These are phyloP conservation scores for Crithidia brevicula DNA, from an alignment of 208 protist genomes.

Conservation along the genomic window DNA sequence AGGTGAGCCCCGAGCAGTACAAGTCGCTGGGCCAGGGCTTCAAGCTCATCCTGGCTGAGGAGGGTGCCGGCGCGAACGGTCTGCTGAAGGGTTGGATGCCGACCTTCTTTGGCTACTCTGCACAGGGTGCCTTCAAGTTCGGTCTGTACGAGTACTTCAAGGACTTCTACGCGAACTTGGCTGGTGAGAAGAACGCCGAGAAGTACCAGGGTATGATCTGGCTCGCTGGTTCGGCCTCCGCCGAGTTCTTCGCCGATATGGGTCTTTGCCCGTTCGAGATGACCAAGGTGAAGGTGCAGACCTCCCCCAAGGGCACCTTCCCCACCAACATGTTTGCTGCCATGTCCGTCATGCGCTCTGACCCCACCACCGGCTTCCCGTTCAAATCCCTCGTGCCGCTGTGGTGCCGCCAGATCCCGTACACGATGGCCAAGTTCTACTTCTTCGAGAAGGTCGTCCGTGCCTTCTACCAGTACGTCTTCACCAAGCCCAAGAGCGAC, in stretches of 20 bases:
- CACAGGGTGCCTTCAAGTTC: conserved; percentile 95
- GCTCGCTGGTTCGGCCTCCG: conserved; percentile 92
- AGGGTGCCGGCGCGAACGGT: conserved; percentile 72
- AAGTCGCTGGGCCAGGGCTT: conserved; percentile 75
- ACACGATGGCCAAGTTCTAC: conserved; percentile 97
- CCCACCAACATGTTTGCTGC: conserved; percentile 75
- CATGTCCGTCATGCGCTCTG: conserved; percentile 69
- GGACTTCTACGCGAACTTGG: conserved; percentile 84
- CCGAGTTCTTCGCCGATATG: conserved; percentile 97
- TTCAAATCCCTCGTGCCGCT: conserved; percentile 92
- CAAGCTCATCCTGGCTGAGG: conserved; percentile 60
- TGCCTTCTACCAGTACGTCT: conserved; percentile 89
- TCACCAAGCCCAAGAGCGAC: conserved; percentile 58
- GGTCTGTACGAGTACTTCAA: conserved; percentile 97
- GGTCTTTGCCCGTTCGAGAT: conserved; percentile 96
- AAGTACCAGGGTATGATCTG: conserved; percentile 85
- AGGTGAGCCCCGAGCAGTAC: conserved; percentile 92
- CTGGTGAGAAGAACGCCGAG: conserved; percentile 86
- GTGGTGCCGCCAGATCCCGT: conserved; percentile 95
- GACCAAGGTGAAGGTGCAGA: conserved; percentile 94
- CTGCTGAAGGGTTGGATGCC: conserved; percentile 93
- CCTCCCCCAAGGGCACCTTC: conserved; percentile 81
- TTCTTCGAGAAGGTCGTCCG: conserved; percentile 91
- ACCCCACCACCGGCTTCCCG: conserved; percentile 82
- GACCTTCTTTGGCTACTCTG: conserved; percentile 93